A percentile compares a stretch with the other conserved stretches of the same genome.
Evolutionary conservation across 2,329 filamentous ascomycete genomes (phyloP).

Genomic region (Lachnellula subtilissima): DNA sequence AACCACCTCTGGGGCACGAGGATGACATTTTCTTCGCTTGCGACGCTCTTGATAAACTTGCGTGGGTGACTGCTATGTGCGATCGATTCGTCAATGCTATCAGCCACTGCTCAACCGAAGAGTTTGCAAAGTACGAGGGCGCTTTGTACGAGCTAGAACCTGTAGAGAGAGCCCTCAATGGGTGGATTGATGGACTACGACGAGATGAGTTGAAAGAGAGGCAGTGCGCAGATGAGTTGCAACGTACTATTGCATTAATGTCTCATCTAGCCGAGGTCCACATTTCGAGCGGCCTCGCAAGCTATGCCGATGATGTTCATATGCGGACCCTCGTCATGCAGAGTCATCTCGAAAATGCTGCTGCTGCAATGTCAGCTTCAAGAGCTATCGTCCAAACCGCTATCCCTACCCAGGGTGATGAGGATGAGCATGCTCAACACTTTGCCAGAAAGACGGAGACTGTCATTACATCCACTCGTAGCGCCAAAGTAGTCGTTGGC

Average conservation of each 20-base stretch:
- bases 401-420: conserved; percentile 51
- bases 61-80: conserved; percentile 78
- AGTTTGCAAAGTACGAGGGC: conserved; percentile 74
- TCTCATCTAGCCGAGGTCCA: conserved; percentile 81
- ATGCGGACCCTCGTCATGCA: conserved; percentile 75
- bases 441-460: conserved; percentile 67
- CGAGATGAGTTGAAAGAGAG: conserved; percentile 82
- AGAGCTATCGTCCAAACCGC: conserved; percentile 64
- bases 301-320: conserved; percentile 72
- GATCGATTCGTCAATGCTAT: conserved; percentile 79
- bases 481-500: conserved; percentile 74
- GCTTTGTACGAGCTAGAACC: conserved; percentile 85
- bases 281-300: conserved; percentile 63
- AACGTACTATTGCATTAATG: conserved; percentile 80
- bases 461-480: conserved; percentile 70
- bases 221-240: conserved; percentile 74
- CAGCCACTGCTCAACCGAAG: conserved; percentile 68
- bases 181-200: conserved; percentile 79
- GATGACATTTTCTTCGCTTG: conserved; percentile 77
- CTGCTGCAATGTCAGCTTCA: conserved; percentile 59
- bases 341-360: conserved; percentile 74
- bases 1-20: conserved; percentile 61
- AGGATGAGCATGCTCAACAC: conserved; percentile 62
- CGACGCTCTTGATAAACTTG: conserved; percentile 78
- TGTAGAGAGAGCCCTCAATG: conserved; percentile 82